Evolutionary conservation across 2,329 filamentous ascomycete species (phyloP).

Genomic region (Paecilomyces variotii): DNA sequence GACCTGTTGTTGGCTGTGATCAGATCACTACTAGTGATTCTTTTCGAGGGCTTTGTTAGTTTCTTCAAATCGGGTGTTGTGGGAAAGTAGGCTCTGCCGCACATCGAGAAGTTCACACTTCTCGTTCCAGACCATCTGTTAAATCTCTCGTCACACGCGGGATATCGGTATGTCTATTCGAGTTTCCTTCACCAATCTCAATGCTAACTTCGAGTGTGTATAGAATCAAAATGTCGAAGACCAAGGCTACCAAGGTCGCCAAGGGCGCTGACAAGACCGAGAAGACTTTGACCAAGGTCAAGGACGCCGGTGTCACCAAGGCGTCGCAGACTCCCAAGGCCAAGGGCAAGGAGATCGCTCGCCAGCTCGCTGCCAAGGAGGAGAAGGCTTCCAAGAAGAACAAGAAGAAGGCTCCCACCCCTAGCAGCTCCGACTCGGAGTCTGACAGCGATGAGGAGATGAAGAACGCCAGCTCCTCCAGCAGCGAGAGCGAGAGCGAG

Average conservation of each 20-base stretch:
- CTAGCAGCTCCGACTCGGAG: constrained; percentile 25
- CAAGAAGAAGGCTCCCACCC: constrained; percentile 37
- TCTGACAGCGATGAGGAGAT: constrained; percentile 33
- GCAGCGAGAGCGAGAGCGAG: constrained; percentile 25
- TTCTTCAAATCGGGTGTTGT: constrained; percentile 27
- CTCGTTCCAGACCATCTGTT: not conserved
- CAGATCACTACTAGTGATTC: constrained; percentile 22
- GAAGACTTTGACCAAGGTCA: constrained; percentile 41
- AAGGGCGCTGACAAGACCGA: constrained; percentile 32
- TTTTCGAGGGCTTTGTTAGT: constrained; percentile 17
- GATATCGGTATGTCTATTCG: not conserved
- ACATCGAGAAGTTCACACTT: constrained; percentile 11
- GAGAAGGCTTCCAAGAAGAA: constrained; percentile 33
- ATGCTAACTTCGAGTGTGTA: constrained; percentile 1
- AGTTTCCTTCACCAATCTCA: not conserved
- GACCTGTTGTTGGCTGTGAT: constrained; percentile 22
- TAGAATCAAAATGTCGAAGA: constrained; percentile 37
- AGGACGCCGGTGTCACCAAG: constrained; percentile 40
- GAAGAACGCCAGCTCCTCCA: constrained; percentile 21
- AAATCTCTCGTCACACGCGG: not conserved
- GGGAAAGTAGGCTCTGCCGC: constrained; percentile 30
- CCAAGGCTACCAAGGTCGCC: constrained; percentile 29
- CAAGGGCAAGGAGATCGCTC: constrained; percentile 39
- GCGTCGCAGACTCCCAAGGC: constrained; percentile 34
- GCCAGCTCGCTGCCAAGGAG: constrained; percentile 32